Evolutionary conservation across 1,284 basidiomycete genomes (phyloP).

Genomic region (Heterobasidion parviporum): DNA sequence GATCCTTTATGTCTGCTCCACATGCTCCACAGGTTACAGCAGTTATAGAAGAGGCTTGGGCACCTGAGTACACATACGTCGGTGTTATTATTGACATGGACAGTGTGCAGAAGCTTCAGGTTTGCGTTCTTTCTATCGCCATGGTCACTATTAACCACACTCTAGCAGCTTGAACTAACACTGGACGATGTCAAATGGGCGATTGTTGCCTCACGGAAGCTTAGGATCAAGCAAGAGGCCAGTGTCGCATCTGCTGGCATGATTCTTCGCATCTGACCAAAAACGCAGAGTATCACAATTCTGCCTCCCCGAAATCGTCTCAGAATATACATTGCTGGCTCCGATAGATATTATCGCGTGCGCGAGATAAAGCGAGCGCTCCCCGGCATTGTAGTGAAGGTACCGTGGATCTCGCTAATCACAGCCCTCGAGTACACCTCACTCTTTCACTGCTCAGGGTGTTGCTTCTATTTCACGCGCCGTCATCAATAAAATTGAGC

Average conservation of each 20-base stretch:
- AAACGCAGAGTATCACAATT: conserved; percentile 57
- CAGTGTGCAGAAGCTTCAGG: conserved; percentile 87
- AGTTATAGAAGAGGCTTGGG: conserved; percentile 96
- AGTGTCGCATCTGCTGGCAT: conserved; percentile 4
- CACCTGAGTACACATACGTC: conserved; percentile 85
- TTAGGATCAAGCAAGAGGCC: conserved; percentile 89
- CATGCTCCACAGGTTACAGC: conserved; percentile 69
- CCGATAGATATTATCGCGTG: conserved; percentile 84
- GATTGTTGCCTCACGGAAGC: conserved; percentile 80
- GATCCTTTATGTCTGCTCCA: background rate
- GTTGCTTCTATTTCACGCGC: conserved; percentile 81
- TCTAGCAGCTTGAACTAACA: conserved; percentile 76
- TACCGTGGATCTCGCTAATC: background rate
- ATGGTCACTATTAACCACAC: background rate
- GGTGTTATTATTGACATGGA: conserved; percentile 89
- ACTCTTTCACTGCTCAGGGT: conserved; percentile 39
- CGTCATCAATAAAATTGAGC: conserved; percentile 87
- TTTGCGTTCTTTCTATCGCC: conserved; percentile 20
- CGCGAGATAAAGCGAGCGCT: conserved; percentile 79
- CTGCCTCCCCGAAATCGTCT: conserved; percentile 73
- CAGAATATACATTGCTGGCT: conserved; percentile 81
- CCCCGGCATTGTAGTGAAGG: conserved; percentile 81
- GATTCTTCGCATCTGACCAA: background rate
- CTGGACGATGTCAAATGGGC: conserved; percentile 92
- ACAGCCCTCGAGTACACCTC: background rate